Evolutionary conservation across 2,329 filamentous ascomycete species (phyloP), one percentile per base, ranked within the genome.

Genomic region (Sarocladiaceae sp.): DNA sequence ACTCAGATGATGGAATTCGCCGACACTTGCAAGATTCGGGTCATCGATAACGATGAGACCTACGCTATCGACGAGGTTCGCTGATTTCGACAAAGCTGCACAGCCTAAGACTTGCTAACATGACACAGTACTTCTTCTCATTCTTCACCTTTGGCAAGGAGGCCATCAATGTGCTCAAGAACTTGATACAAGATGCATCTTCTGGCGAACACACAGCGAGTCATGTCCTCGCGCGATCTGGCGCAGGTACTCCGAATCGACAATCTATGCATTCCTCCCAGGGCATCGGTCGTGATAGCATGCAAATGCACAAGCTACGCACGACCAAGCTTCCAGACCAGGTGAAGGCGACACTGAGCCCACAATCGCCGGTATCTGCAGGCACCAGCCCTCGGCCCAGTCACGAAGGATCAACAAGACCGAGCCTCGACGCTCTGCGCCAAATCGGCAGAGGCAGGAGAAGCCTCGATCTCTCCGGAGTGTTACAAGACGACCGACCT

Each of bases 1-100:
- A 93, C 84, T 39, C 83, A 88, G 46, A 88, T 96, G 67, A 76
- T 95, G 45, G 88, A 94, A 51, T 89, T 95, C 61, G 88, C 89
- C 18, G 88, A 96, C 50, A 97, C 93, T 0, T 85, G 94, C 68
- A 96, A 95, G 64, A 82, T 98, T 49, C 80, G 88, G 29, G 88
- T 96, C 33, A 82, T 97, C 46, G 90, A 96, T 58, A 94, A 89
- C 51, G 88, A 93, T 51, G 91, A 96, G 63, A 94, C 88, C 0
- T 97, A 86, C 64, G 90, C 90, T 3, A 87, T 97, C 51, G 93
- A 98, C 56, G 93, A 98, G 73, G 86, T 88, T 68, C 51, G 67
- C 58, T 47, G 3, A 3, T 5, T n/a, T 19, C n/a, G 11, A 11
- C 10, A 33, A 33, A 15, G 10, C 4, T 19, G 11, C 4, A 3